Evolutionary conservation across 441 rosid species (phyloP).

Genomic region (Populus hybrid): DNA sequence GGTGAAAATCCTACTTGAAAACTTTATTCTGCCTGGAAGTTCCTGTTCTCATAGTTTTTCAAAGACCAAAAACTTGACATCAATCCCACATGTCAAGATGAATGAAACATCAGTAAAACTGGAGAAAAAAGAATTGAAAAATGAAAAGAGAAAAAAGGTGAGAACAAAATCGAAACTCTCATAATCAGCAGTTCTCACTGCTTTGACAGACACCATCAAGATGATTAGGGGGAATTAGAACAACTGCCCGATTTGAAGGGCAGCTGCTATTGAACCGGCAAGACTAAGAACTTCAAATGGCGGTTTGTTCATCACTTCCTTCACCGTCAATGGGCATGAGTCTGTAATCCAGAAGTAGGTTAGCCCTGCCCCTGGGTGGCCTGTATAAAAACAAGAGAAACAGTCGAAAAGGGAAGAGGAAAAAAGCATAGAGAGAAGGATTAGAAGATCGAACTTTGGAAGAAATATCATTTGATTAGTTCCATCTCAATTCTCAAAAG

Average conservation of each 20-base stretch:
- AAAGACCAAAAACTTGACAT: not conserved
- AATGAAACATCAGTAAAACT: not conserved
- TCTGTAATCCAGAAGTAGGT: slow-evolving; percentile 95
- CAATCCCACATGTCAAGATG: not conserved
- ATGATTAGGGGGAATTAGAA: not conserved
- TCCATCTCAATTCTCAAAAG: not conserved
- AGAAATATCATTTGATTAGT: too few species aligned
- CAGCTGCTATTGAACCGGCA: slow-evolving; percentile 80
- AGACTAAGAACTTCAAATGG: slow-evolving; percentile 93
- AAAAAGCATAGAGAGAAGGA: not conserved
- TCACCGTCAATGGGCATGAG: slow-evolving; percentile 80
- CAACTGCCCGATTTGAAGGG: slow-evolving; percentile 62
- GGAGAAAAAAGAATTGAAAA: not conserved
- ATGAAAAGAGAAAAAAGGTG: not conserved
- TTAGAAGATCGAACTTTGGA: not conserved
- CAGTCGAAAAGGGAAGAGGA: not conserved
- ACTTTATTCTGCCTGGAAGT: not conserved
- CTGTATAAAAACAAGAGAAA: slow-evolving; percentile 30
- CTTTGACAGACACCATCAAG: not conserved
- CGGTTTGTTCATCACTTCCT: slow-evolving; percentile 58
- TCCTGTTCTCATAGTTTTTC: not conserved
- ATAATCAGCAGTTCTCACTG: not conserved
- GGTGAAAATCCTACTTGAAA: not conserved
- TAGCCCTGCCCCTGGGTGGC: slow-evolving; percentile 63
- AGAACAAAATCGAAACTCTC: not conserved